Conservation (phyloP, 148 eudicot genomes). For the Fagopyrum tataricum region DNA sequence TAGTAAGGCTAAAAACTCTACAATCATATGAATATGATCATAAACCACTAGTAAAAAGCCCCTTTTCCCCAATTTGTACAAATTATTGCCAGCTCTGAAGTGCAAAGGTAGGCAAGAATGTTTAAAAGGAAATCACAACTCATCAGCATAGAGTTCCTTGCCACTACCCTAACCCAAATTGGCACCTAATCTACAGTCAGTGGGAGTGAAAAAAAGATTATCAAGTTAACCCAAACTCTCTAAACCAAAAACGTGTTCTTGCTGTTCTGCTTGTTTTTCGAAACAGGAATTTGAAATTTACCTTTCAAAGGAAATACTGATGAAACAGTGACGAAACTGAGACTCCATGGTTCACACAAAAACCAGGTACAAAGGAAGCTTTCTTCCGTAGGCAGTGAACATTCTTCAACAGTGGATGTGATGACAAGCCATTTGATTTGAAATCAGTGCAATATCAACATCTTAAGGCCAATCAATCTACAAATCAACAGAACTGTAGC, state of each 20-base stretch:
- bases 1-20: not conserved
- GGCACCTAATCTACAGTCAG: no score
- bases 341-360: not conserved
- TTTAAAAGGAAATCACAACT: not conserved
- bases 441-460: not conserved
- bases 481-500: not conserved
- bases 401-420: not conserved
- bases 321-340: not conserved
- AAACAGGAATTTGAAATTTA: not conserved
- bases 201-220: no score
- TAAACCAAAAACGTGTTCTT: no score
- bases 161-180: not conserved
- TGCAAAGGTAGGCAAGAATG: not conserved
- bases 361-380: not conserved
- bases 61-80: not conserved
- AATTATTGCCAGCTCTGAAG: not conserved
- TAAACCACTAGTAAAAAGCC: not conserved
- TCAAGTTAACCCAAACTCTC: no score
- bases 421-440: not conserved
- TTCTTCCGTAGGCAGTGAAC: not conserved
- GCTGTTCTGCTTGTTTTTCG: not conserved
- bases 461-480: not conserved
- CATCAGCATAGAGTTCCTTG: not conserved
- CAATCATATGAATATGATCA: not conserved
- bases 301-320: not conserved